Conservation (phyloP, 768 basidiomycete genomes). For the Mycena haematopus region DNA sequence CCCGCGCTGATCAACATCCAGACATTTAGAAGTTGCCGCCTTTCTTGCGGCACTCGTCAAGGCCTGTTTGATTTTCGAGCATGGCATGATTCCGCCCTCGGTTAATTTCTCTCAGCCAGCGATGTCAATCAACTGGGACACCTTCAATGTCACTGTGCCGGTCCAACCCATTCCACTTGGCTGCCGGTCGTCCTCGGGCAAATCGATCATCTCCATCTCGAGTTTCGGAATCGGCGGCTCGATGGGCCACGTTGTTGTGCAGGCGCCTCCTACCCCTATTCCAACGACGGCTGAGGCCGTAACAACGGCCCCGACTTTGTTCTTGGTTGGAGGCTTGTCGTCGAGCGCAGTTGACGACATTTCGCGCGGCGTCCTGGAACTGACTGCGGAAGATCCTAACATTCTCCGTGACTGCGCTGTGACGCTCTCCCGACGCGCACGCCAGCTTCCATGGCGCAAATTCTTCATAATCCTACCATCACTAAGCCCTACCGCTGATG, state of each 20-base stretch:
- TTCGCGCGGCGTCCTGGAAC: conserved; percentile 9
- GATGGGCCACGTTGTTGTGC: conserved; percentile 39
- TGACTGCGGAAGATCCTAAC: background rate
- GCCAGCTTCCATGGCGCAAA: conserved; percentile 32
- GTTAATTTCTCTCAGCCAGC: conserved; percentile 37
- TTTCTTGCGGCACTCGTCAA: conserved; percentile 32
- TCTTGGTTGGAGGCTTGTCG: conserved; percentile 15
- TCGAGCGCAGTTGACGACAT: conserved; percentile 12
- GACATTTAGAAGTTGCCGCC: conserved; percentile 21
- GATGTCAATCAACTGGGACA: conserved; percentile 37
- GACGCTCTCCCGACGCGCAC: conserved; percentile 27
- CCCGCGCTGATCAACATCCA: conserved; percentile 2
- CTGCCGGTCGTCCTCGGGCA: conserved; percentile 27
- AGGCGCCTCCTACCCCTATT: conserved; percentile 30
- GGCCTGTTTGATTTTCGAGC: conserved; percentile 38
- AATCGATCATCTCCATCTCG: conserved; percentile 38
- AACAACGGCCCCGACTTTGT: background rate
- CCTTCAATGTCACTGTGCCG: conserved; percentile 36
- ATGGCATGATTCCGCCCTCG: conserved; percentile 38
- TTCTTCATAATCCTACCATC: conserved; percentile 19
- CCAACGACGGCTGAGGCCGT: background rate
- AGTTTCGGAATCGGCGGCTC: conserved; percentile 41
- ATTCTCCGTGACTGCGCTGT: conserved; percentile 20
- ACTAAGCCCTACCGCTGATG: conserved; percentile 23
- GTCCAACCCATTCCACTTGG: conserved; percentile 29